Conservation (phyloP, 1,284 basidiomycete genomes). For the Leccinum fallax region DNA sequence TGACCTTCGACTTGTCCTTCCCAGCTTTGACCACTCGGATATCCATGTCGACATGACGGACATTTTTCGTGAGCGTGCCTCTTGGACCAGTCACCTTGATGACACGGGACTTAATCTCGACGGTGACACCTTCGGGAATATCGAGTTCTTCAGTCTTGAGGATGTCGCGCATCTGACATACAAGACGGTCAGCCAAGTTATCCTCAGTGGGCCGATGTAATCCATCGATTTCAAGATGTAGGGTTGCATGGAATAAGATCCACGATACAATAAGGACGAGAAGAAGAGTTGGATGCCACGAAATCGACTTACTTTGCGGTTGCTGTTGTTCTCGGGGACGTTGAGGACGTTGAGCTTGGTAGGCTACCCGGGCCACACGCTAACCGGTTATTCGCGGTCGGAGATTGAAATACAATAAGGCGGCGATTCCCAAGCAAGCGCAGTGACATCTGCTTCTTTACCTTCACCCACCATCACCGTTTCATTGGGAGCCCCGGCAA, state of each 20-base stretch:
- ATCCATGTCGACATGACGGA: constrained; percentile 97
- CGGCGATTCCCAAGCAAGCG: constrained; percentile 29
- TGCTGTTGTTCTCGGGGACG: constrained; percentile 27
- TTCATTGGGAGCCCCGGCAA: constrained; percentile 38
- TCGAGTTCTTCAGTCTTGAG: constrained; percentile 93
- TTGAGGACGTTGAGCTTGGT: constrained; percentile 18
- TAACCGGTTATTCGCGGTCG: constrained; percentile 36
- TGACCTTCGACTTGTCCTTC: constrained; percentile 73
- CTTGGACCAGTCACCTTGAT: constrained; percentile 91
- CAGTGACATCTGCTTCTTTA: constrained; percentile 32
- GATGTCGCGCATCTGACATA: constrained; percentile 82
- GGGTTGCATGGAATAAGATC: constrained; percentile 5
- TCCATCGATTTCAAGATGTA: constrained; percentile 31
- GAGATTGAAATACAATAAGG: constrained; percentile 30
- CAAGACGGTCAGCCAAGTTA: constrained; percentile 20
- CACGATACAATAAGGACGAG: background rate
- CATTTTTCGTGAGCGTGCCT: constrained; percentile 87
- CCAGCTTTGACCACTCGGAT: constrained; percentile 79
- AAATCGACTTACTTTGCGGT: constrained; percentile 32
- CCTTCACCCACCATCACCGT: constrained; percentile 53
- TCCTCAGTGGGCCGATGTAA: constrained; percentile 26
- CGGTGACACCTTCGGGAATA: constrained; percentile 84
- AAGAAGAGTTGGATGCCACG: background rate
- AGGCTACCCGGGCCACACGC: background rate
- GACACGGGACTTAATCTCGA: constrained; percentile 85